Base-by-base conservation (phyloP, 495 filamentous ascomycete genomes). In the Neurospora sublineolata region DNA sequence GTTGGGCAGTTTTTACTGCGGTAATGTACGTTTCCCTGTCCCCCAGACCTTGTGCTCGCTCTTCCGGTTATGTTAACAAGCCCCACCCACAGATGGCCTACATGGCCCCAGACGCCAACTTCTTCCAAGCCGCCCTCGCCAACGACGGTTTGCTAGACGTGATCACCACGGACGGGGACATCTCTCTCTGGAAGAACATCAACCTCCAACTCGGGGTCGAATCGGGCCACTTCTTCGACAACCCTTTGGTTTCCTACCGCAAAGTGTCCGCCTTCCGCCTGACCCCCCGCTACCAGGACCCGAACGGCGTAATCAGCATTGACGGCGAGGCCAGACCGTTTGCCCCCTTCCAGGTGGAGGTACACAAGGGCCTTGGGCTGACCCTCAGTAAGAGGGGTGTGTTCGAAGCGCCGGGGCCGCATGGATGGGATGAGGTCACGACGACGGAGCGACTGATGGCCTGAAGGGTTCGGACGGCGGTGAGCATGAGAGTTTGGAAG, bases 1-100 rank as follows among this genome's bases (percentile, higher is more conserved):
- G 20, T 82, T 99, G 44, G 93, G 94, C 8, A 97, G 92, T 77
- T 97, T 99, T 82, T 97, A 95, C 79, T 90, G 90, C 10, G 95
- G 95, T 69, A 99, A 97, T 76, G 87, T 87, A 77, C 76, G 82
- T 77, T 68, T 37, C 3, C 39, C 67, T 41, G 2, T 69, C 42
- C 4, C 70, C 36, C 1, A 33, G 4, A 33, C 33, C 33, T 33
- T 33, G 3, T 33, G 0, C 58, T 18, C 44, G 14, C 36, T 68
- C 27, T 33, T n/a, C 18, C 60, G 71, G 67, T 71, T 10, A 72
- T 38, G 18, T 64, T 74, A 16, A 72, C 67, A 37, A 11, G 16
- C 18, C 9, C 37, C 23, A 4, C 9, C 37, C 4, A 6, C 20
- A 89, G 86, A 95, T 97, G 93, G 89, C 92, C 6, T 93, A 90